A percentile compares a stretch with the other conserved stretches of the same genome.
phyloP scores from a whole-genome alignment of 2,329 filamentous ascomycete species.

The Seiridium cupressi region DNA sequence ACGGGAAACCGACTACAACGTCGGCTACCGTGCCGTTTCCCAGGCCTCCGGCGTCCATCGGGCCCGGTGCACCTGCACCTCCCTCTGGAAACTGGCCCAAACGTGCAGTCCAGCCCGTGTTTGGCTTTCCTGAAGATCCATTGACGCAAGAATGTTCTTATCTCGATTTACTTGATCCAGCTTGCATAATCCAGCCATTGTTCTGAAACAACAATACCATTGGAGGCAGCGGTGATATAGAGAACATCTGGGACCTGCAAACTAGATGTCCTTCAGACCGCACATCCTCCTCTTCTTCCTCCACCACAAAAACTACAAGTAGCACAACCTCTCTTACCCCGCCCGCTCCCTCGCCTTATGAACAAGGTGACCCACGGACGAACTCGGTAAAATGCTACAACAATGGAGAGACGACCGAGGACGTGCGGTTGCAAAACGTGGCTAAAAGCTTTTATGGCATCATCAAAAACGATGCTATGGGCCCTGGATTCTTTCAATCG shows the following conservation, averaged over 20 bases:
- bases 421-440: slow-evolving; percentile 10
- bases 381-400: slow-evolving; percentile 17
- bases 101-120: background rate
- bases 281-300: background rate
- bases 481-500: background rate
- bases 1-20: slow-evolving; percentile 15
- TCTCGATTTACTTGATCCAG: background rate
- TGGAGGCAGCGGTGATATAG: too few relatives aligned
- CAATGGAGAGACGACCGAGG: slow-evolving; percentile 11
- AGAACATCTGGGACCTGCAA: too few relatives aligned
- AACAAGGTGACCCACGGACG: slow-evolving; percentile 8
- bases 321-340: background rate
- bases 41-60: background rate
- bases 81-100: background rate
- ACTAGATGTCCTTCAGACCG: background rate
- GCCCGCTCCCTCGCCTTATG: background rate
- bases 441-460: slow-evolving; percentile 14
- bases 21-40: background rate
- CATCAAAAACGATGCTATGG: slow-evolving; percentile 7
- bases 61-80: background rate
- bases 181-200: background rate
- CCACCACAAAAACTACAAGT: background rate
- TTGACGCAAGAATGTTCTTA: background rate
- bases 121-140: background rate
- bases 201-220: too few relatives aligned